phyloP scores from a whole-genome alignment of 2,329 filamentous ascomycete species.

The Epichloe festucae region DNA sequence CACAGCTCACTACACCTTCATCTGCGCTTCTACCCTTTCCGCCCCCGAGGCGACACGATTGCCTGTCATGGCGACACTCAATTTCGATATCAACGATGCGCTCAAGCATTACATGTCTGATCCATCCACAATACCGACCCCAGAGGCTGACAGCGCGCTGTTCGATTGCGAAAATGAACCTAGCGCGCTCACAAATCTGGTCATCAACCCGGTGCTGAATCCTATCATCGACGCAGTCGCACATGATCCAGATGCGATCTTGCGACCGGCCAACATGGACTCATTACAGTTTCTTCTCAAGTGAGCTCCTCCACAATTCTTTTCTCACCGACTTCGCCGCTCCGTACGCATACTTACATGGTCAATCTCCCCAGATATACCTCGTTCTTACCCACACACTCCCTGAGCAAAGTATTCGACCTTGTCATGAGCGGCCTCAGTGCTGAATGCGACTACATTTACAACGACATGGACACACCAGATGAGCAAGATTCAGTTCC shows the following conservation, averaged over 20 bases:
- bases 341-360: not conserved
- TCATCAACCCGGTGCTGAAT: slow-evolving; percentile 80
- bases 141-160: slow-evolving; percentile 71
- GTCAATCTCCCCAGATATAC: slow-evolving; percentile 60
- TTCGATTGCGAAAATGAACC: slow-evolving; percentile 89
- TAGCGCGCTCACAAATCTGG: slow-evolving; percentile 61
- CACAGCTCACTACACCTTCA: too few relatives aligned
- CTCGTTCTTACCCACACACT: slow-evolving; percentile 63
- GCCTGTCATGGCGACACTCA: slow-evolving; percentile 55
- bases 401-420: slow-evolving; percentile 86
- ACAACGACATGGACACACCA: slow-evolving; percentile 69
- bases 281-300: slow-evolving; percentile 93
- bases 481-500: slow-evolving; percentile 81
- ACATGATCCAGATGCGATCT: slow-evolving; percentile 81
- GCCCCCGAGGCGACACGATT: slow-evolving; percentile 11
- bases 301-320: slow-evolving; percentile 41
- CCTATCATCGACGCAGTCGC: slow-evolving; percentile 86
- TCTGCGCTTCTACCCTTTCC: slow-evolving; percentile 3
- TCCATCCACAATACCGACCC: slow-evolving; percentile 67
- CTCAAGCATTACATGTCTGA: slow-evolving; percentile 96
- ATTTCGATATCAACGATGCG: slow-evolving; percentile 93
- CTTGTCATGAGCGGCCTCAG: slow-evolving; percentile 76
- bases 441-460: slow-evolving; percentile 71
- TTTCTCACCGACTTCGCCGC: not conserved
- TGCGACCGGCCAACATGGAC: slow-evolving; percentile 68